Evolutionary conservation across 345 rosid genomes (phyloP).

Genomic region (Iberis pinnata): DNA sequence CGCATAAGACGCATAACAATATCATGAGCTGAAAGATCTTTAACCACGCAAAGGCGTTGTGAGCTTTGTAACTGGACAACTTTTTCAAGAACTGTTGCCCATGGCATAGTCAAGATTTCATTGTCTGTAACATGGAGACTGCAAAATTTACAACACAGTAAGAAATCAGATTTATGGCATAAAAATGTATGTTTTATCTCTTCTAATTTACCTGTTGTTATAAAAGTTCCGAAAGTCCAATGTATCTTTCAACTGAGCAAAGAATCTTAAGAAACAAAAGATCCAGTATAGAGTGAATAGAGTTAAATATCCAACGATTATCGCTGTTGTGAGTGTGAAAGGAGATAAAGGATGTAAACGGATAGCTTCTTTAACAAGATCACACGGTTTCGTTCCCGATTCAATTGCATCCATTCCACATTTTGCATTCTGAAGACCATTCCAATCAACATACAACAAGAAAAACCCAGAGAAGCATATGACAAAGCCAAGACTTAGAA

Average conservation of each 20-base stretch:
- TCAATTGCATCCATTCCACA: slow-evolving; percentile 99
- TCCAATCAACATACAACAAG: slow-evolving; percentile 90
- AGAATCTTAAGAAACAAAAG: slow-evolving; percentile 89
- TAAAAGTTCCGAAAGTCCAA: slow-evolving; percentile 79
- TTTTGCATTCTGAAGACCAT: slow-evolving; percentile 96
- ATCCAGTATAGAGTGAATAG: slow-evolving; percentile 78
- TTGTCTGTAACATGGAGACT: slow-evolving; percentile 87
- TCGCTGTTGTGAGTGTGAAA: slow-evolving; percentile 67
- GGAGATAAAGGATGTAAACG: slow-evolving; percentile 83
- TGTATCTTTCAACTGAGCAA: slow-evolving; percentile 77
- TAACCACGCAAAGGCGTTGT: slow-evolving; percentile 78
- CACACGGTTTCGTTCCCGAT: slow-evolving; percentile 92
- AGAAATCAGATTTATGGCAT: slow-evolving; percentile 2
- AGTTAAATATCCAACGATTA: slow-evolving; percentile 82
- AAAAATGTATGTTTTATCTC: background rate
- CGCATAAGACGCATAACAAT: slow-evolving; percentile 93
- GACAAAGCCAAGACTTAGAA: slow-evolving; percentile 77
- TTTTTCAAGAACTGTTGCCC: slow-evolving; percentile 89
- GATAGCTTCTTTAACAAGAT: slow-evolving; percentile 92
- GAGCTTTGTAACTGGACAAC: slow-evolving; percentile 77
- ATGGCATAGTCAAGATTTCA: slow-evolving; percentile 89
- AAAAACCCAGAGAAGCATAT: slow-evolving; percentile 95
- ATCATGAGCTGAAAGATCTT: slow-evolving; percentile 97
- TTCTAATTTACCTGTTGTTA: slow-evolving; percentile 52
- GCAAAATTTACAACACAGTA: slow-evolving; percentile 31